These are phyloP conservation scores for Domatiomyces catenatus DNA, from an alignment of 2,329 filamentous ascomycete species.

Conservation along the genomic window DNA sequence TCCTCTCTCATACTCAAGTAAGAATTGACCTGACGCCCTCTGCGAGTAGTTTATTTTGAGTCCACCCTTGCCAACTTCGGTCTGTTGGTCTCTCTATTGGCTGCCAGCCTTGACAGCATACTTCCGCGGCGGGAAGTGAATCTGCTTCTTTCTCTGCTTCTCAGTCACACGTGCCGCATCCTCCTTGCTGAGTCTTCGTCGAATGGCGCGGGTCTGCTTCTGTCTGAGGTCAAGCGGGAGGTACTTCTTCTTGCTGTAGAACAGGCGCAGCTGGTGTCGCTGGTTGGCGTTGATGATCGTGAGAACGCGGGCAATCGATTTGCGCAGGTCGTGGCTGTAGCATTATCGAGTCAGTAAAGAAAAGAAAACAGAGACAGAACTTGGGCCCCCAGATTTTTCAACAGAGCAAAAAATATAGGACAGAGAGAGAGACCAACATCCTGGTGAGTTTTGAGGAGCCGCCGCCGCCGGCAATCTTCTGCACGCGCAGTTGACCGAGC, in stretches of 20 bases:
- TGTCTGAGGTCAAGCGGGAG: slow-evolving; percentile 92
- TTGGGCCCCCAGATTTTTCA: background rate
- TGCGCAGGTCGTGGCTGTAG: slow-evolving; percentile 88
- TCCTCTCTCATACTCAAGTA: background rate
- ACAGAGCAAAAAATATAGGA: background rate
- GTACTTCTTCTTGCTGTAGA: slow-evolving; percentile 99
- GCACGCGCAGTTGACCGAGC: slow-evolving; percentile 88
- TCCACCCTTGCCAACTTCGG: background rate
- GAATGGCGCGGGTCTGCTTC: slow-evolving; percentile 97
- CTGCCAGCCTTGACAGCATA: slow-evolving; percentile 88
- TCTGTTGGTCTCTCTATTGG: slow-evolving; percentile 1
- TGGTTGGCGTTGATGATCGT: slow-evolving; percentile 99
- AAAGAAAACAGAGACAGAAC: background rate
- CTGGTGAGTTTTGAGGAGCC: slow-evolving; percentile 91
- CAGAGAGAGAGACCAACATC: slow-evolving; percentile 53
- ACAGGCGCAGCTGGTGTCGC: slow-evolving; percentile 89
- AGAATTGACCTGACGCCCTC: background rate
- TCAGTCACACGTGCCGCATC: slow-evolving; percentile 71
- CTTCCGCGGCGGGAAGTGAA: slow-evolving; percentile 97
- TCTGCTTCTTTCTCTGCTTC: slow-evolving; percentile 92
- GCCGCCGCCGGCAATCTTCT: slow-evolving; percentile 79
- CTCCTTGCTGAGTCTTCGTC: slow-evolving; percentile 82
- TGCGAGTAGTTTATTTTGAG: background rate
- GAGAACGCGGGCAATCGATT: slow-evolving; percentile 96
- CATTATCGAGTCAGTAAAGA: slow-evolving; percentile 18